Evolutionary conservation across 768 basidiomycete species (phyloP), one percentile per base, ranked within the genome.

Genomic region (Calocybe indica): DNA sequence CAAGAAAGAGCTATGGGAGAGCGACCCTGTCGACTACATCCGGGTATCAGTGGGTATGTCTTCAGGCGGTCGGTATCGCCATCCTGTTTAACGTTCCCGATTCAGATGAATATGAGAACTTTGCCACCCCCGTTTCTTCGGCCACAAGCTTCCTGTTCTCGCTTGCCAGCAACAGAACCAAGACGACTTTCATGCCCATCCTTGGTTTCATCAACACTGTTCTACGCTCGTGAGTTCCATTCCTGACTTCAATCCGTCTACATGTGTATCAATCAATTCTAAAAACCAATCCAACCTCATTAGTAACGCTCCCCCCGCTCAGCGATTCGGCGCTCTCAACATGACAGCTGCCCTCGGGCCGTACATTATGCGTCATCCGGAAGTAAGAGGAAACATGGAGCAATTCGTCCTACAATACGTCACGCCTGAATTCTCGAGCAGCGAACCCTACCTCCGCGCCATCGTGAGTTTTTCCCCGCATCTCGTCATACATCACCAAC

Each of bases 1-100:
- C 2, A 81, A 82, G 56, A 72, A 81, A 55, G 74, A 81, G 37
- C 69, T 85, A 5, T 94, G 91, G 88, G 75, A 82, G 46, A 66
- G 65, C n/a, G 92, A 95, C 60, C 87, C 90, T 3, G 71, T 89
- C 38, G 91, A 93, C 52, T 94, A 88, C 58, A 69, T 92, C 46
- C 80, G 90, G 5, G 71, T 81, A 32, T 77, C 82, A 22, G 76
- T 90, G 41, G 91, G 90, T 90, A 52, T 43, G 64, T 60, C 8
- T 37, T 34, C 7, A 5, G 13, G 12, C 40, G 2, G 33, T 31
- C 8, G 13, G 3, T 36, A 32, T 41, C 10, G 30, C 3, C 5
- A 28, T 13, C 28, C 4, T 22, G 22, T 22, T 8, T 3, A 3
- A 12, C 12, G 11, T 13, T 49, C 28, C 14, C 7, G 4, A 12